Base-by-base conservation (phyloP, 805 yeast species). In the Candida patagonica region DNA sequence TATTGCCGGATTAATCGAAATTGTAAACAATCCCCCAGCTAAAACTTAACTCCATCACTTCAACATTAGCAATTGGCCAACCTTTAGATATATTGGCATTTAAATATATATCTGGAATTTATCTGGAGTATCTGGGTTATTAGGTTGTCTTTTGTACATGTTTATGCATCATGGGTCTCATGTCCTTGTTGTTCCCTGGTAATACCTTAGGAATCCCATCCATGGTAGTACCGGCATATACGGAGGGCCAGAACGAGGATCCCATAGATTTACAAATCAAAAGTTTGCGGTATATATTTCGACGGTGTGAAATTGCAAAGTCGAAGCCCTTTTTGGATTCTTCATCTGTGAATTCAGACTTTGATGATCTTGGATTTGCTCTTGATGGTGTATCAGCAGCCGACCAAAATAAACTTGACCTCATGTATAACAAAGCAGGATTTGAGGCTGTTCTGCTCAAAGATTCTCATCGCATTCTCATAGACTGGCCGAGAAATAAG, bases 401-500 rank as follows among this genome's bases (percentile, higher is more conserved):
- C 16, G 61, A 57, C 38, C 45, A 47, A 35, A 54, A 47, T 16
- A 75, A 73, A 47, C 60, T 80, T 40, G 87, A 80, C 52, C 45
- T 57, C 10, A 62, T 73, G 48, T 80, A 78, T 53, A 76, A 77
- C 53, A 56, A 65, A 31, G 38, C 46, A 0, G 65, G 55, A 26
- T 75, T 80, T 48, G 64, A 66, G 36, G 45, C 51, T 7, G 46
- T 59, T 6, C 44, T 80, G 31, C 46, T 59, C 10, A 38, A 34
- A 23, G 84, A 80, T 55, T 78, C 78, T 41, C 77, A 79, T 53
- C 63, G 87, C 20, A 75, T 80, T 9, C 61, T 78, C 41, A 67
- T 77, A 15, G 88, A 80, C 53, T 80, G 76, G 69, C 54, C 65
- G 35, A 78, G 78, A 52, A 80, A 80, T 62, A 73, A 74, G 56